phyloP scores from a whole-genome alignment of 2,329 filamentous ascomycete genomes.

The Cytospora leucostoma region DNA sequence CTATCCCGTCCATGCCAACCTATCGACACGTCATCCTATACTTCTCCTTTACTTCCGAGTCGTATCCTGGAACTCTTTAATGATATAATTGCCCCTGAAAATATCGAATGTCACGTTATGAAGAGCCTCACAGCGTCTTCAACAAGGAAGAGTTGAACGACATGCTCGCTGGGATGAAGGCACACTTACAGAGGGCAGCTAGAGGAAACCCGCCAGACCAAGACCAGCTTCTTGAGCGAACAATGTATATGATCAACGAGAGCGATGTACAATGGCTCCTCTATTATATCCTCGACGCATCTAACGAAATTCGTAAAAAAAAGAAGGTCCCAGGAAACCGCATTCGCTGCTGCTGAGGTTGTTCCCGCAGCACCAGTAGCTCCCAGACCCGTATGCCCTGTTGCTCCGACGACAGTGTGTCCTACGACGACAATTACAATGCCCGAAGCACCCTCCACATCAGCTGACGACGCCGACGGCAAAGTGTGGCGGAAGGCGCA shows the following conservation, averaged over 20 bases:
- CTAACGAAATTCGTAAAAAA: constrained; percentile 1
- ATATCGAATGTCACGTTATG: not conserved
- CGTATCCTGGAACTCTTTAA: not conserved
- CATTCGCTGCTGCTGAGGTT: not conserved
- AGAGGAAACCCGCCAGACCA: not conserved
- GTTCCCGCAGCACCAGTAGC: not conserved
- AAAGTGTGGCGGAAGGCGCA: not conserved
- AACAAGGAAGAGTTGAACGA: not conserved
- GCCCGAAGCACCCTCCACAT: not conserved
- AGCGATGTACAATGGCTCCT: constrained; percentile 13
- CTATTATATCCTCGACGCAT: constrained; percentile 7
- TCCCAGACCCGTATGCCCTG: constrained; percentile 3
- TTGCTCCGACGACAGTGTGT: constrained; percentile 3
- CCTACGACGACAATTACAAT: constrained; percentile 17
- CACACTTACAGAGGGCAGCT: constrained; percentile 8
- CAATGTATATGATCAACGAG: constrained; percentile 12
- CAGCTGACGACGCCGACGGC: not conserved
- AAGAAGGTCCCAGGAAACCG: not conserved
- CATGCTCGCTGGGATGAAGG: constrained; percentile 9
- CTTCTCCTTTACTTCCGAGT: not conserved
- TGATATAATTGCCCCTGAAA: not conserved
- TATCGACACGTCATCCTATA: not conserved
- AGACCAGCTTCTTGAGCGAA: not conserved
- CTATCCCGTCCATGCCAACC: not conserved
- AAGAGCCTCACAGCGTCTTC: not conserved